Evolutionary conservation across 257 asterid species (phyloP).

Genomic region (Solanum raphanifolium): DNA sequence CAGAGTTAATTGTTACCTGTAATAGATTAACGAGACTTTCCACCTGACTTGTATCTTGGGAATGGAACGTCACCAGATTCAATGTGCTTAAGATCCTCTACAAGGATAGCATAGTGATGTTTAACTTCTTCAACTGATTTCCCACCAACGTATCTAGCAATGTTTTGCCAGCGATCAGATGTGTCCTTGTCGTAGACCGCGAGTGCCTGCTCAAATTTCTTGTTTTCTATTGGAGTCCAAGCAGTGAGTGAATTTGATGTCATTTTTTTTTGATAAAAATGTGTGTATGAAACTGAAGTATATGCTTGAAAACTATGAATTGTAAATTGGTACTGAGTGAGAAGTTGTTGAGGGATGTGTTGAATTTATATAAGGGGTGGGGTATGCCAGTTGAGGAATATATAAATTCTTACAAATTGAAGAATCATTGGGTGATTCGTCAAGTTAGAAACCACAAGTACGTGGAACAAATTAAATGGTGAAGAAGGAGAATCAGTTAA

Average conservation of each 20-base stretch:
- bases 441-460: constrained; percentile 41
- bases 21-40: constrained; percentile 7
- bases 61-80: constrained; percentile 61
- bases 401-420: constrained; percentile 24
- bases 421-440: constrained; percentile 40
- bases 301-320: not conserved
- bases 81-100: constrained; percentile 60
- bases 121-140: constrained; percentile 63
- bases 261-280: not conserved
- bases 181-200: constrained; percentile 60
- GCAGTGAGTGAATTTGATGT: constrained; percentile 46
- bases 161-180: constrained; percentile 67
- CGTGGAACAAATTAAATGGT: not conserved
- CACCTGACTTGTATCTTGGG: constrained; percentile 37
- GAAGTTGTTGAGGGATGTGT: constrained; percentile 6
- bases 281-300: not conserved
- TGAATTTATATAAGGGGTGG: constrained; percentile 39
- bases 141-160: constrained; percentile 56
- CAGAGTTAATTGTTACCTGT: constrained; percentile 11
- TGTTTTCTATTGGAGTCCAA: constrained; percentile 59
- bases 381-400: constrained; percentile 41
- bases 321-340: constrained; percentile 1
- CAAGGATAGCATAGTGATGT: constrained; percentile 56
- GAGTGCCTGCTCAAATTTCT: constrained; percentile 55
- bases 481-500: not conserved